Base-by-base conservation (phyloP, 2,329 filamentous ascomycete genomes). In the Chlorencoelia australis region DNA sequence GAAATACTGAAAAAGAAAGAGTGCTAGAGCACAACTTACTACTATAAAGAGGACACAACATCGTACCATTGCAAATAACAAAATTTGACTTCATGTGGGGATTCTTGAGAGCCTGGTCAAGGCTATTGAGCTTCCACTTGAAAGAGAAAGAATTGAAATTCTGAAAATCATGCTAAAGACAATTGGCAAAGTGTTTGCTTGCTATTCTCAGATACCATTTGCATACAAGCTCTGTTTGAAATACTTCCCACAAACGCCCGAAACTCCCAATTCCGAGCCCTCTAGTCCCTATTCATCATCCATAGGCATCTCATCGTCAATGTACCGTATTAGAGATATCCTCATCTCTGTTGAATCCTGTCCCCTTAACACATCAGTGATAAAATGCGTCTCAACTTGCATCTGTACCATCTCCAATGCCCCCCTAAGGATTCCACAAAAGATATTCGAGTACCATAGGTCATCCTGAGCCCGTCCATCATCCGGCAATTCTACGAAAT, bases 371-470 rank as follows among this genome's bases (percentile, higher is more conserved):
- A 94, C 73, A 59, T 98, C 91, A 59, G 85, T 95, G 54, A 94
- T 82, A 58, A 96, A 98, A 57, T 94, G 88, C 30, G 86, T 86
- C 58, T 98, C 89, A 4, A 96, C 87, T 61, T 96, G 91, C 86
- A 96, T 94, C 71, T 96, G 89, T 55, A 96, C 89, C 91, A 98
- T 98, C 61, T 98, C 91, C 41, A 98, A 62, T 1, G 89, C 81
- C 10, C 91, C 91, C 49, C 91, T 72, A 43, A 98, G 66, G 28
- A 98, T 84, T 28, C 91, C 91, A 52, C 91, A 95, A 28, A 96
- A 72, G 39, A 98, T 93, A 61, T 96, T 98, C 4, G 87, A 95
- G 61, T 93, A 98, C 91, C 91, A 98, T 25, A 98, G 67, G 64
- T 96, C 89, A 54, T 95, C 88, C 61, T 98, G 91, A 3, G 91